Conservation (phyloP, 345 rosid genomes). For the Crucihimalaya himalaica region DNA sequence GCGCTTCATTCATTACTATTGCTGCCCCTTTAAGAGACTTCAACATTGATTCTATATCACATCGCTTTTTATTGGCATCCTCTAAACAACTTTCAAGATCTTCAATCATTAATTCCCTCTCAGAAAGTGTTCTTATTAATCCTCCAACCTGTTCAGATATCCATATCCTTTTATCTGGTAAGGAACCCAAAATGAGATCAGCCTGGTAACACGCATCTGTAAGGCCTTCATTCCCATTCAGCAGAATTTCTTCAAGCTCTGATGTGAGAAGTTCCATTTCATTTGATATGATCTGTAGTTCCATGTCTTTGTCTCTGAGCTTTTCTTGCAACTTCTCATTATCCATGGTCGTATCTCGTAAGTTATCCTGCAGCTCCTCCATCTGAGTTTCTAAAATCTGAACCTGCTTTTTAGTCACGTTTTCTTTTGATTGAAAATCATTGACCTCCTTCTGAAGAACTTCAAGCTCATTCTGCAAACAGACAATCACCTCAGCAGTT, state of each 20-base stretch:
- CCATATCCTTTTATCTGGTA: conserved; percentile 81
- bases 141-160: conserved; percentile 80
- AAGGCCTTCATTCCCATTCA: conserved; percentile 67
- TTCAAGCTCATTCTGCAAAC: conserved; percentile 89
- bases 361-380: conserved; percentile 54
- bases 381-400: conserved; percentile 53
- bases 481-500: conserved; percentile 89
- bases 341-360: conserved; percentile 50
- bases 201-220: conserved; percentile 70
- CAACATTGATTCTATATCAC: conserved; percentile 78
- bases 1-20: conserved; percentile 79
- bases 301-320: conserved; percentile 64
- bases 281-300: conserved; percentile 53
- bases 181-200: conserved; percentile 59
- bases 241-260: conserved; percentile 75
- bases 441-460: conserved; percentile 76
- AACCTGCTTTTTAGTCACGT: conserved; percentile 46
- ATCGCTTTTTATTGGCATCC: conserved; percentile 69
- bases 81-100: conserved; percentile 81
- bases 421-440: conserved; percentile 69
- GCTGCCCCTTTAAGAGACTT: conserved; percentile 87
- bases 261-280: conserved; percentile 77
- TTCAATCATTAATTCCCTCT: conserved; percentile 74
- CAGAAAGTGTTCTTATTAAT: conserved; percentile 61
- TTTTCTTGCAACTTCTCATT: conserved; percentile 53